phyloP scores from a whole-genome alignment of 2,329 filamentous ascomycete genomes.

The Cephalotrichum gorgonifer region DNA sequence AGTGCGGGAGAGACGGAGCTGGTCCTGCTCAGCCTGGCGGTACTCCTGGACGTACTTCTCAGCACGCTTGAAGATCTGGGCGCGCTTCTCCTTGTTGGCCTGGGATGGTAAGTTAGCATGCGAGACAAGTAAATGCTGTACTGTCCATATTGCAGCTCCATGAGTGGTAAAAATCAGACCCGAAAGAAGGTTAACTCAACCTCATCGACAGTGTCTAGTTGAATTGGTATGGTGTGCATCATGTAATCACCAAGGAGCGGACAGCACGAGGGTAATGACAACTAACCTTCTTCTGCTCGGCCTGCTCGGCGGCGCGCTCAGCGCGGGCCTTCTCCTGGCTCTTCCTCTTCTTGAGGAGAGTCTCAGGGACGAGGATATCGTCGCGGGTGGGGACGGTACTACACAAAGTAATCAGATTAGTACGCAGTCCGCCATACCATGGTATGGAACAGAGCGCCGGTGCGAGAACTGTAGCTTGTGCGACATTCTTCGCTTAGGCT shows the following conservation, averaged over 20 bases:
- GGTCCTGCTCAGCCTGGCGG: constrained; percentile 95
- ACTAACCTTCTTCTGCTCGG: constrained; percentile 80
- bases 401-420: constrained; percentile 61
- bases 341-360: constrained; percentile 99
- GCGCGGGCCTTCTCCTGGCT: constrained; percentile 98
- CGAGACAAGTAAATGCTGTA: constrained; percentile 1
- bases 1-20: constrained; percentile 81
- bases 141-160: constrained; percentile 6
- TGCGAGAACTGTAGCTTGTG: constrained; percentile 89
- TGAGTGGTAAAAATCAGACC: constrained; percentile 62
- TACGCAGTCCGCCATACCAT: constrained; percentile 60
- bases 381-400: constrained; percentile 90
- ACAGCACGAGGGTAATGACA: constrained; percentile 10
- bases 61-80: constrained; percentile 98
- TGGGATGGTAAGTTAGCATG: constrained; percentile 34
- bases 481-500: constrained; percentile 85
- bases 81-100: constrained; percentile 98
- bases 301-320: constrained; percentile 64
- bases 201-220: constrained; percentile 98
- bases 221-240: constrained; percentile 69
- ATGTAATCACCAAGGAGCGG: constrained; percentile 34
- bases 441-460: constrained; percentile 64
- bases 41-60: constrained; percentile 99
- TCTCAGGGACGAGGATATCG: constrained; percentile 96
- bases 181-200: constrained; percentile 99